Evolutionary conservation across 1,284 basidiomycete species (phyloP).

Genomic region (Dichomitus squalens): DNA sequence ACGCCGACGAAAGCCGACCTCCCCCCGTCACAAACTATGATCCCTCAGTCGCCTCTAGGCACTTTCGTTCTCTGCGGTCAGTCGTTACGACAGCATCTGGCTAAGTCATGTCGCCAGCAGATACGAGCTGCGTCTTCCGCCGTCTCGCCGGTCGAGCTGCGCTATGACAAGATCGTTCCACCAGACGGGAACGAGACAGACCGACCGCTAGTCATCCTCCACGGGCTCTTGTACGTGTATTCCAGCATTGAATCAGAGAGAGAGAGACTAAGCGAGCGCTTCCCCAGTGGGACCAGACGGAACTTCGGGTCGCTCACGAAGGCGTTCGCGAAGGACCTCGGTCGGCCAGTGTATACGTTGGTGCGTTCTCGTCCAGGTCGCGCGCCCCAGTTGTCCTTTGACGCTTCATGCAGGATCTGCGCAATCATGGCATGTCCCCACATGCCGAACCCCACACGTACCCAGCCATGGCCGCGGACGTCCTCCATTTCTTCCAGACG

Average conservation of each 20-base stretch:
- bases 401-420: conserved; percentile 59
- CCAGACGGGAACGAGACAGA: conserved; percentile 41
- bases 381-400: background rate
- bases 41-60: background rate
- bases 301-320: conserved; percentile 79
- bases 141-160: conserved; percentile 39
- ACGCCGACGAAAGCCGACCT: background rate
- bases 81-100: no score
- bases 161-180: conserved; percentile 46
- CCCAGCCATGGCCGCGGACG: conserved; percentile 70
- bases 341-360: conserved; percentile 72
- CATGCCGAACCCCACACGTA: conserved; percentile 75
- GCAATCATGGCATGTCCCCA: conserved; percentile 84
- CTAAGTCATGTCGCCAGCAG: background rate
- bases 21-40: background rate
- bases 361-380: conserved; percentile 46
- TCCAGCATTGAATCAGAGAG: background rate
- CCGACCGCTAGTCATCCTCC: conserved; percentile 61
- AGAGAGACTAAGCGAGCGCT: background rate
- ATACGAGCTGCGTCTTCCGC: conserved; percentile 11
- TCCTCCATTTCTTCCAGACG: conserved; percentile 59
- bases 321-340: conserved; percentile 57
- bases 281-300: conserved; percentile 71
- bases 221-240: conserved; percentile 63
- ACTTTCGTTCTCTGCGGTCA: no score